Percentiles rank a stretch among this genome's conserved stretches.
These are phyloP conservation scores for Pleurotus salmoneostramineus DNA, from an alignment of 768 basidiomycete species.

Conservation along the genomic window DNA sequence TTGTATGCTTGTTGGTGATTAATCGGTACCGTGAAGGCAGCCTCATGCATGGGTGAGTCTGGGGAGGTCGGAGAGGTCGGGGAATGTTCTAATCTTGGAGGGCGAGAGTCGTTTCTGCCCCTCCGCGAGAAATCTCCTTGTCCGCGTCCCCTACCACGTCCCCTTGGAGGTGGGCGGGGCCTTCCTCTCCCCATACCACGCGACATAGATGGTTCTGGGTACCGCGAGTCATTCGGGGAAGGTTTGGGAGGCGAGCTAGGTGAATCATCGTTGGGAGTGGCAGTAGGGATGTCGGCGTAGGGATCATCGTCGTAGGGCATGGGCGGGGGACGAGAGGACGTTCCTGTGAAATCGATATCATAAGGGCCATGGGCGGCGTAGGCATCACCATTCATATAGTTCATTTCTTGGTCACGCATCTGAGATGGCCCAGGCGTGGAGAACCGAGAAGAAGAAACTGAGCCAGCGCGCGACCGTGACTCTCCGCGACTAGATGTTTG, in stretches of 20 bases:
- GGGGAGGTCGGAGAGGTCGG: slow-evolving; percentile 45
- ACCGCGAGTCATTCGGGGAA: background rate
- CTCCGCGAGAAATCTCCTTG: slow-evolving; percentile 22
- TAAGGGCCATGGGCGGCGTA: slow-evolving; percentile 68
- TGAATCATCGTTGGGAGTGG: background rate
- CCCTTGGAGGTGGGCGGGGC: slow-evolving; percentile 18
- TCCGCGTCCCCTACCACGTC: slow-evolving; percentile 28
- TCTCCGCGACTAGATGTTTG: slow-evolving; percentile 41
- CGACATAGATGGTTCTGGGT: background rate
- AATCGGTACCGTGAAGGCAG: slow-evolving; percentile 13
- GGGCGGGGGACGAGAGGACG: slow-evolving; percentile 61
- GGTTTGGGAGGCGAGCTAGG: background rate
- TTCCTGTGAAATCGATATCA: slow-evolving; percentile 56
- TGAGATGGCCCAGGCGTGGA: slow-evolving; percentile 51
- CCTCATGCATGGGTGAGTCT: slow-evolving; percentile 16
- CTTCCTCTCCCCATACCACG: background rate
- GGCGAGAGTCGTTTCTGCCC: slow-evolving; percentile 26
- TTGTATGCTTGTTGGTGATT: slow-evolving; percentile 11
- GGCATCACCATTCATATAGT: slow-evolving; percentile 49
- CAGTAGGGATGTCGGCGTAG: slow-evolving; percentile 44
- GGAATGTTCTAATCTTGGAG: slow-evolving; percentile 41
- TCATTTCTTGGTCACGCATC: slow-evolving; percentile 52
- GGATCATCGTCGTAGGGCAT: slow-evolving; percentile 74
- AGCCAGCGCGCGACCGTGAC: slow-evolving; percentile 47
- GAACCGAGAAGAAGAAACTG: slow-evolving; percentile 50